phyloP scores from a whole-genome alignment of 2,329 filamentous ascomycete genomes.

The Rhytidhysteron rufulum region DNA sequence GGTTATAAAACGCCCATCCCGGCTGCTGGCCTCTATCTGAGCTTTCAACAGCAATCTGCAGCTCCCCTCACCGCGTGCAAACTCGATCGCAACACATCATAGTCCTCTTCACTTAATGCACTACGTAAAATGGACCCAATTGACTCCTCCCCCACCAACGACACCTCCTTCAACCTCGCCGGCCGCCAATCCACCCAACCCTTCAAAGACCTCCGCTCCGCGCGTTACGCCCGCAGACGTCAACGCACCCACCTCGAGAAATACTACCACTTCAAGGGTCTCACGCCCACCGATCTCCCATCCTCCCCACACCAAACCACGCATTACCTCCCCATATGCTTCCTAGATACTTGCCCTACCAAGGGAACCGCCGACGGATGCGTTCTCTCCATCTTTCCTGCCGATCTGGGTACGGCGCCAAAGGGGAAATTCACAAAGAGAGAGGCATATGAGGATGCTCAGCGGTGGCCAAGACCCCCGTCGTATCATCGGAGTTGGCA shows the following conservation, averaged over 20 bases:
- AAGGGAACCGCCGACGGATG: not conserved
- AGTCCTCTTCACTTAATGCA: not conserved
- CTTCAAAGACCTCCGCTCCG: slow-evolving; percentile 11
- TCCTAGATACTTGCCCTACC: not conserved
- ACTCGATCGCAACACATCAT: too few relatives aligned
- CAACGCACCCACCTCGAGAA: slow-evolving; percentile 1
- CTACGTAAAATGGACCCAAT: not conserved
- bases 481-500: slow-evolving; percentile 1
- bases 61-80: too few relatives aligned
- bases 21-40: too few relatives aligned
- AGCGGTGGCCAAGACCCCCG: not conserved
- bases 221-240: slow-evolving; percentile 5
- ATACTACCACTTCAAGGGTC: slow-evolving; percentile 7
- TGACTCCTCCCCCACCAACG: not conserved
- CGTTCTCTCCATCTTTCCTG: slow-evolving; percentile 3
- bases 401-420: slow-evolving; percentile 4
- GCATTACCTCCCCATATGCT: slow-evolving; percentile 5
- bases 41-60: too few relatives aligned
- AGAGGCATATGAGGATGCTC: slow-evolving; percentile 5
- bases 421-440: slow-evolving; percentile 4
- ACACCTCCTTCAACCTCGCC: slow-evolving; percentile 3
- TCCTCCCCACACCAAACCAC: slow-evolving; percentile 1
- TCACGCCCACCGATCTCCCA: slow-evolving; percentile 4
- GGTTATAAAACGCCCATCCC: too few relatives aligned
- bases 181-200: slow-evolving; percentile 5